These are phyloP conservation scores for Naganishia cerealis DNA, from an alignment of 1,284 basidiomycete genomes.

Conservation along the genomic window DNA sequence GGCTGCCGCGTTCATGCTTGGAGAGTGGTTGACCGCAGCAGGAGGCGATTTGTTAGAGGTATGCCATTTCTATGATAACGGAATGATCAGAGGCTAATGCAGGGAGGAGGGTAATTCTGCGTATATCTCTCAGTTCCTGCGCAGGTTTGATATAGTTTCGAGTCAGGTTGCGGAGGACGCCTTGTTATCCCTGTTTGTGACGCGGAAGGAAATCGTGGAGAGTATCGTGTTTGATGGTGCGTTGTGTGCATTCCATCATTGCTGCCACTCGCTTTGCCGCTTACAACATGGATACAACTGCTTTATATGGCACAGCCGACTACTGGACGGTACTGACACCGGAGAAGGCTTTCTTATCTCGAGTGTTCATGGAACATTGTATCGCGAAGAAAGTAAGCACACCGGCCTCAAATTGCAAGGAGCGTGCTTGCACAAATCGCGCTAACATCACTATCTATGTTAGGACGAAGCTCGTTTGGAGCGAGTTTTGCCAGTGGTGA, in stretches of 20 bases:
- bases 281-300: too few species aligned
- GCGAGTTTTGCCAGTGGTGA: conserved; percentile 79
- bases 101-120: conserved; percentile 38
- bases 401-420: not conserved
- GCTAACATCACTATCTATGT: conserved; percentile 13
- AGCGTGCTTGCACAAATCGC: not conserved
- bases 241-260: conserved; percentile 39
- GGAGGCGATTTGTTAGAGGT: conserved; percentile 58
- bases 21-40: conserved; percentile 63
- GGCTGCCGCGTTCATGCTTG: conserved; percentile 75
- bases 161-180: conserved; percentile 68
- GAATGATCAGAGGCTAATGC: not conserved
- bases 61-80: conserved; percentile 29
- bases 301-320: conserved; percentile 56
- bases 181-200: conserved; percentile 65
- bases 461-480: conserved; percentile 70
- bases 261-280: not conserved
- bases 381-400: conserved; percentile 58
- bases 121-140: conserved; percentile 58
- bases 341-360: conserved; percentile 77
- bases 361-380: conserved; percentile 81
- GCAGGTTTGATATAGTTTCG: conserved; percentile 64
- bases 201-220: conserved; percentile 64
- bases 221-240: conserved; percentile 70
- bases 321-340: conserved; percentile 79